Conservation (phyloP, 2,329 filamentous ascomycete species). For the Aspergillus clavatus region DNA sequence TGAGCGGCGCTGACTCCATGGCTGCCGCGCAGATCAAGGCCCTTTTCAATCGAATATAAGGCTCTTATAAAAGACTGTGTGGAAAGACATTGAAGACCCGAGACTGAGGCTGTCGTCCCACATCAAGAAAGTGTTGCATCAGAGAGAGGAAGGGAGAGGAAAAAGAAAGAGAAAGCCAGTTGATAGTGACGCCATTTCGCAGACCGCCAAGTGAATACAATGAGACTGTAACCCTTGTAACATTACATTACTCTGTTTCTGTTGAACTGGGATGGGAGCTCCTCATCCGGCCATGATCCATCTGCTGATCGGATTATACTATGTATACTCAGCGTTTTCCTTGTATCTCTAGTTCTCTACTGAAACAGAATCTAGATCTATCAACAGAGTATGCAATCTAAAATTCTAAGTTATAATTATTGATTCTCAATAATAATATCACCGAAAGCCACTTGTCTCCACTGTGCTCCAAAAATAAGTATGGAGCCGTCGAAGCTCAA, state of each 20-base stretch:
- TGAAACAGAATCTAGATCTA: no score
- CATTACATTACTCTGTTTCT: no score
- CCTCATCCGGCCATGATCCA: slow-evolving; percentile 5
- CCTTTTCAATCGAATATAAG: not conserved
- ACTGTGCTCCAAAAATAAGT: not conserved
- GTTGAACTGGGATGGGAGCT: no score
- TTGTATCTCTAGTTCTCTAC: no score
- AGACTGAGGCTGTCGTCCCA: not conserved
- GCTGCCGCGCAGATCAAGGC: not conserved
- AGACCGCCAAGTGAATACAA: slow-evolving; percentile 1
- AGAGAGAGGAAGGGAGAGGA: no score
- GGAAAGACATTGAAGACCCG: not conserved
- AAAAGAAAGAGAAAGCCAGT: not conserved
- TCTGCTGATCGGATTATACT: no score
- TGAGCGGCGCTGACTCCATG: slow-evolving; percentile 68
- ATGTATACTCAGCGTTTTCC: no score
- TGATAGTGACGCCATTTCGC: slow-evolving; percentile 1
- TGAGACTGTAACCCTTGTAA: slow-evolving; percentile 15
- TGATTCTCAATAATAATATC: not conserved
- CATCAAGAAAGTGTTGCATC: no score
- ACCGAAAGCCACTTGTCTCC: not conserved
- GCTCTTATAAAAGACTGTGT: not conserved
- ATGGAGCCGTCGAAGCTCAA: not conserved
- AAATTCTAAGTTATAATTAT: no score
- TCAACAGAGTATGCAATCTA: no score